Evolutionary conservation across 2,329 filamentous ascomycete species (phyloP).

Genomic region (Graphiopsis chlorocephala): DNA sequence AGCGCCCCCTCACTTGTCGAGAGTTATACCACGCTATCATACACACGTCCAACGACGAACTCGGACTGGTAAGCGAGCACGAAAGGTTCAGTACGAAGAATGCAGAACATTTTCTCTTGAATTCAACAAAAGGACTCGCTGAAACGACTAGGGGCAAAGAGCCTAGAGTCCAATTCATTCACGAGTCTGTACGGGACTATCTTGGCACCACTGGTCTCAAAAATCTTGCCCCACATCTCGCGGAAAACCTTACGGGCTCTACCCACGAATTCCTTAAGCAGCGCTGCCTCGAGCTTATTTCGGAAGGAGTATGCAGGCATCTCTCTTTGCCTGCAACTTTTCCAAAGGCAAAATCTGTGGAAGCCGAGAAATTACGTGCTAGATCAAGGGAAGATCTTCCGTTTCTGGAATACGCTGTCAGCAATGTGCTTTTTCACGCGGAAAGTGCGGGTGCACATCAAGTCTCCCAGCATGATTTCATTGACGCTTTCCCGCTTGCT

Average conservation of each 20-base stretch:
- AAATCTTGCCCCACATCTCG: neutral
- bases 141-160: constrained; percentile 39
- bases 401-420: neutral
- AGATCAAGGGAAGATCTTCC: neutral
- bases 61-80: too few species aligned
- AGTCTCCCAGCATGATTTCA: neutral
- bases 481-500: neutral
- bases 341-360: neutral
- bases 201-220: neutral
- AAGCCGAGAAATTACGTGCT: neutral
- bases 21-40: constrained; percentile 54
- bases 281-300: neutral
- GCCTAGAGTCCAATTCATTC: constrained; percentile 52
- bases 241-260: neutral
- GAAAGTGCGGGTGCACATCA: neutral
- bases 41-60: too few species aligned
- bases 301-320: neutral
- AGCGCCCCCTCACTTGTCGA: constrained; percentile 40
- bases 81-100: too few species aligned
- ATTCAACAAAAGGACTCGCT: constrained; percentile 51
- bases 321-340: neutral
- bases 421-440: neutral
- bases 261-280: neutral
- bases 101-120: constrained; percentile 37
- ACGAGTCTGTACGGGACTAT: constrained; percentile 46